A percentile compares a stretch with the other conserved stretches of the same genome.
Conservation (phyloP, 805 yeast species). For the Candida fluviatilis region DNA sequence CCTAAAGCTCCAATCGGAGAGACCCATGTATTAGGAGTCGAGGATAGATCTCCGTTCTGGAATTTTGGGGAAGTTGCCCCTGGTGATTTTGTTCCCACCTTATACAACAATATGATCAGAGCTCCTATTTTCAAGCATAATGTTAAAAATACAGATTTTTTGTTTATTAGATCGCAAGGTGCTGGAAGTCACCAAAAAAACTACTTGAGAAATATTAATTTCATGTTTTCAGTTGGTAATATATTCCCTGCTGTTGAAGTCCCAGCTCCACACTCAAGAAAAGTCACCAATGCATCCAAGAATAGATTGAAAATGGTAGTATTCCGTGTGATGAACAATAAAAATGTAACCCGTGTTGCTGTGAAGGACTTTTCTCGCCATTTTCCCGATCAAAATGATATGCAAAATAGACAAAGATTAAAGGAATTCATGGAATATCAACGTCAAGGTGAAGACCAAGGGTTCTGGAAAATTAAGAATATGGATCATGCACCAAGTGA, state of each 20-base stretch:
- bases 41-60: slow-evolving; percentile 97
- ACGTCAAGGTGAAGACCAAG: slow-evolving; percentile 89
- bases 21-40: slow-evolving; percentile 92
- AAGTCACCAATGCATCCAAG: slow-evolving; percentile 88
- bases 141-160: slow-evolving; percentile 70
- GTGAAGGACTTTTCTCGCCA: slow-evolving; percentile 87
- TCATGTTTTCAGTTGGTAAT: slow-evolving; percentile 86
- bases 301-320: slow-evolving; percentile 93
- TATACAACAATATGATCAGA: slow-evolving; percentile 85
- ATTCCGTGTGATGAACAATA: slow-evolving; percentile 75
- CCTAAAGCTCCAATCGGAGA: slow-evolving; percentile 91
- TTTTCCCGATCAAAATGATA: slow-evolving; percentile 95
- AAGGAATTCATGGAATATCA: slow-evolving; percentile 98
- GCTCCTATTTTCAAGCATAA: slow-evolving; percentile 94
- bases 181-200: slow-evolving; percentile 69
- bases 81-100: slow-evolving; percentile 89
- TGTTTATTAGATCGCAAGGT: slow-evolving; percentile 76
- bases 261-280: slow-evolving; percentile 97
- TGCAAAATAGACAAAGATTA: slow-evolving; percentile 92
- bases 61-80: slow-evolving; percentile 95
- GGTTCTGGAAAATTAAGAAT: slow-evolving; percentile 83
- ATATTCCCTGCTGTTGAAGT: slow-evolving; percentile 89
- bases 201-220: slow-evolving; percentile 64
- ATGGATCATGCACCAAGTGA: slow-evolving; percentile 61
- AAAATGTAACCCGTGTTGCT: slow-evolving; percentile 66